Base-by-base conservation (phyloP, 1,139 yeast species). In the Sugiyamaella pinicola region DNA sequence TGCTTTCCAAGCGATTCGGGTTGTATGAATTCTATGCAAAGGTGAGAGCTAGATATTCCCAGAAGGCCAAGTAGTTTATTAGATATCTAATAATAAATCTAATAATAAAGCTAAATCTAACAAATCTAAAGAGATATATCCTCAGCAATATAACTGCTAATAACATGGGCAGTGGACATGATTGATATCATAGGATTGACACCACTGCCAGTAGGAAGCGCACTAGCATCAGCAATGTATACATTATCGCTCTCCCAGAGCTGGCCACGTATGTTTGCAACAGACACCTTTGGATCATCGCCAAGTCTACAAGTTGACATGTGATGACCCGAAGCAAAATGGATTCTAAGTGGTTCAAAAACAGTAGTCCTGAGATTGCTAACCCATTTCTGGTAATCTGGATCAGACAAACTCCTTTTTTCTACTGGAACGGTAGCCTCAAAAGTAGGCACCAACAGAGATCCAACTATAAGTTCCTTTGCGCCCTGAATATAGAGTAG, bases 301-400 rank as follows among this genome's bases (percentile, higher is more conserved):
- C 82, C 81, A 72, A 81, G 79, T 55, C 85, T 73, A 63, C 85
- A 80, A 1, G 79, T 64, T 50, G 81, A 74, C 85, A 82, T 81
- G 65, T 82, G 85, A 65, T 82, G 85, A 6, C 85, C 86, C 2
- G 80, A 71, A 1, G 84, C 85, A 54, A 72, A 69, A 2, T 70
- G 57, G 3, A 73, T 61, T 2, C 74, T 74, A 51, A 66, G 74
- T 2, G 61, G 47, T 19, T 65, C 68, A 47, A 76, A 63, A 7
- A 69, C 69, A 5, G 64, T 60, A 10, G 64, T 65, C 21, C 69
- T 68, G 6, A 70, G 70, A 18, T 57, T 57, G n/a, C 62, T 58
- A 53, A 76, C 68, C 84, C 84, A 82, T 24, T 63, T 66, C 33
- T 69, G 77, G 61, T 73, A 81, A 52, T 79, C 83, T 2, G 62